phyloP scores from a whole-genome alignment of 306 rosid species.

The Urtica urens region DNA sequence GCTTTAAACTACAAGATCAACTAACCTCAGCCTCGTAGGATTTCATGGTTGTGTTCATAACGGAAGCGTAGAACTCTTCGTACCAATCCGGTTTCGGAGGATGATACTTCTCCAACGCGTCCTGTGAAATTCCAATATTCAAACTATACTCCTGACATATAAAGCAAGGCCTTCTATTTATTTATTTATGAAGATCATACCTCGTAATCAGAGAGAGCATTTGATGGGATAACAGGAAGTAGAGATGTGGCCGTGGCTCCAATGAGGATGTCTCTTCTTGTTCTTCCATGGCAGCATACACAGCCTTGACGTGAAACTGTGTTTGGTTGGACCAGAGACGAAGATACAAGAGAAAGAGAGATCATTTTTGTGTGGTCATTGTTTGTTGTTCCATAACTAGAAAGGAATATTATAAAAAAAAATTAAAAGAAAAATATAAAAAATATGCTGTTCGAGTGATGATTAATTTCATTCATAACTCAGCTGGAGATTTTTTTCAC shows the following conservation, averaged over 20 bases:
- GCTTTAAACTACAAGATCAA: not conserved
- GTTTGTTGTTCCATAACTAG: too few relatives aligned
- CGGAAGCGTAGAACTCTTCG: constrained; percentile 60
- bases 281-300: constrained; percentile 59
- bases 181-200: constrained; percentile 29
- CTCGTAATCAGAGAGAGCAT: constrained; percentile 35
- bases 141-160: not conserved
- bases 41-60: constrained; percentile 29
- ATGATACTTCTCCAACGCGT: constrained; percentile 40
- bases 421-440: too few relatives aligned
- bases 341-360: not conserved
- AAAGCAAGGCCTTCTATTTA: too few relatives aligned
- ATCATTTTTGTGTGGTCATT: constrained; percentile 5
- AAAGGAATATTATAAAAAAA: too few relatives aligned
- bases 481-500: too few relatives aligned
- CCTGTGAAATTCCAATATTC: constrained; percentile 12
- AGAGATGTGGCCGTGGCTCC: constrained; percentile 37
- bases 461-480: too few relatives aligned
- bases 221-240: constrained; percentile 32
- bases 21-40: constrained; percentile 64
- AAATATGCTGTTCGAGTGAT: too few relatives aligned
- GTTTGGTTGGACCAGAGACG: not conserved
- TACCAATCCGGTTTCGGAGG: constrained; percentile 80
- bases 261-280: constrained; percentile 53
- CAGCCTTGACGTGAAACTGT: constrained; percentile 12